phyloP scores from a whole-genome alignment of 805 yeast genomes.

The Saccharomyces mikatae region DNA sequence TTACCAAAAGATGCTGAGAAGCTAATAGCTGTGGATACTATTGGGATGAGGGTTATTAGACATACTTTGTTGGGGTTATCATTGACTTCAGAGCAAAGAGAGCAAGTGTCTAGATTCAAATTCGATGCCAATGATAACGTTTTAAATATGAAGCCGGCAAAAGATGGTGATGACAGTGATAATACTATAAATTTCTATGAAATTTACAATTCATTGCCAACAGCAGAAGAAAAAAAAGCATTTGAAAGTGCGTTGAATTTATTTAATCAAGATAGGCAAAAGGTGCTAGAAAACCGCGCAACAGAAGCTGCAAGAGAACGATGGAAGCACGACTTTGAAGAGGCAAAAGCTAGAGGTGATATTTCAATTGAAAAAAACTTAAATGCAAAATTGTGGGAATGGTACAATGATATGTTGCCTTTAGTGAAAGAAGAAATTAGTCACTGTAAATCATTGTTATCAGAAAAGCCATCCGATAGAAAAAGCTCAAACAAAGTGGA shows the following conservation, averaged over 20 bases:
- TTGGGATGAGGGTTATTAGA: constrained; percentile 71
- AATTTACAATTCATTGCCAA: constrained; percentile 47
- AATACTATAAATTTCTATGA: constrained; percentile 53
- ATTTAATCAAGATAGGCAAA: constrained; percentile 70
- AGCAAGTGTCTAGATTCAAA: constrained; percentile 29
- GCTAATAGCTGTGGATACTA: constrained; percentile 61
- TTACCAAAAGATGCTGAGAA: constrained; percentile 48
- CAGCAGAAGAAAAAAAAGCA: constrained; percentile 38
- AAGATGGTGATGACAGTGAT: constrained; percentile 4
- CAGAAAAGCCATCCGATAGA: constrained; percentile 7
- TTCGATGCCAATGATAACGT: constrained; percentile 33
- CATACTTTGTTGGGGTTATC: constrained; percentile 55
- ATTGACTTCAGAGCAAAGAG: constrained; percentile 24
- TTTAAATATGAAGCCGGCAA: constrained; percentile 7
- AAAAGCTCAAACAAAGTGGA: constrained; percentile 25
- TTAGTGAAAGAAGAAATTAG: constrained; percentile 58
- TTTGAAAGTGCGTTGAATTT: constrained; percentile 64
- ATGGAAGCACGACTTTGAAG: constrained; percentile 81
- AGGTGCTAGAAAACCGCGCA: constrained; percentile 63
- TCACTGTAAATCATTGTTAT: constrained; percentile 40
- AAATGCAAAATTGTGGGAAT: constrained; percentile 70
- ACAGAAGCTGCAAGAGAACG: constrained; percentile 78
- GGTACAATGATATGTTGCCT: constrained; percentile 74
- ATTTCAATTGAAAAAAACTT: constrained; percentile 48
- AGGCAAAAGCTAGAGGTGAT: constrained; percentile 50